phyloP scores from a whole-genome alignment of 2,329 filamentous ascomycete genomes.

The Hymenotorrendiella dingleyae region DNA sequence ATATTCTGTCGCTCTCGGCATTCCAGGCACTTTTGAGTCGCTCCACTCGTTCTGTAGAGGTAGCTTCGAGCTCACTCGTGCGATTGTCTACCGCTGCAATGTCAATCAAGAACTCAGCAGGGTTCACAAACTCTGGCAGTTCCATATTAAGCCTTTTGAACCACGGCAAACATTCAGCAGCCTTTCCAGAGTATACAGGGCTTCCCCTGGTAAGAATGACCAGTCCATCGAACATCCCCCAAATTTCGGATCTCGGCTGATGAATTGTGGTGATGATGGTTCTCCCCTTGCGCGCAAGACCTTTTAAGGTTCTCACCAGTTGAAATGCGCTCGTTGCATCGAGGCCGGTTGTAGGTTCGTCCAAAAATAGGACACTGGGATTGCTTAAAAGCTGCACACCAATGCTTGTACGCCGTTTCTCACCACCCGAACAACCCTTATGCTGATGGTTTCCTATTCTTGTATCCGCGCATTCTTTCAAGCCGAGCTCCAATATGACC shows the following conservation, averaged over 20 bases:
- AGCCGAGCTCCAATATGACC: slow-evolving; percentile 67
- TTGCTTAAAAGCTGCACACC: slow-evolving; percentile 76
- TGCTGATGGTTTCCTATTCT: slow-evolving; percentile 65
- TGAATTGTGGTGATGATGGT: slow-evolving; percentile 72
- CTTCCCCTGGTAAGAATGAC: slow-evolving; percentile 62
- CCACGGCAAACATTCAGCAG: slow-evolving; percentile 54
- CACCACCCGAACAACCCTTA: slow-evolving; percentile 72
- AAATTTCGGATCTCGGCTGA: slow-evolving; percentile 73
- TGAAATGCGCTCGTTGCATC: slow-evolving; percentile 75
- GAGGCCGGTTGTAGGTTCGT: slow-evolving; percentile 73
- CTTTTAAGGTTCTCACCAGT: slow-evolving; percentile 63
- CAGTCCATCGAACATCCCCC: slow-evolving; percentile 68
- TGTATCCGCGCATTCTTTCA: slow-evolving; percentile 74
- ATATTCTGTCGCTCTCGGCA: slow-evolving; percentile 25
- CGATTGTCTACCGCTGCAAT: slow-evolving; percentile 69
- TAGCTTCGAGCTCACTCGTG: slow-evolving; percentile 56
- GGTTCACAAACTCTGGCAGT: slow-evolving; percentile 68
- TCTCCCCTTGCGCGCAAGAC: slow-evolving; percentile 59
- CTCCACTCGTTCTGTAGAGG: slow-evolving; percentile 54
- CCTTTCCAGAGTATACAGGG: slow-evolving; percentile 61
- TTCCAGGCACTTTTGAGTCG: slow-evolving; percentile 57
- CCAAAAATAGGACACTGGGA: slow-evolving; percentile 70
- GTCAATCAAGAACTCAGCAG: slow-evolving; percentile 71
- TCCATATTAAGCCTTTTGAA: slow-evolving; percentile 55
- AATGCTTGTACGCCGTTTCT: slow-evolving; percentile 71